These are phyloP conservation scores for Clavispora fructus DNA, from an alignment of 805 yeast genomes.

Conservation along the genomic window DNA sequence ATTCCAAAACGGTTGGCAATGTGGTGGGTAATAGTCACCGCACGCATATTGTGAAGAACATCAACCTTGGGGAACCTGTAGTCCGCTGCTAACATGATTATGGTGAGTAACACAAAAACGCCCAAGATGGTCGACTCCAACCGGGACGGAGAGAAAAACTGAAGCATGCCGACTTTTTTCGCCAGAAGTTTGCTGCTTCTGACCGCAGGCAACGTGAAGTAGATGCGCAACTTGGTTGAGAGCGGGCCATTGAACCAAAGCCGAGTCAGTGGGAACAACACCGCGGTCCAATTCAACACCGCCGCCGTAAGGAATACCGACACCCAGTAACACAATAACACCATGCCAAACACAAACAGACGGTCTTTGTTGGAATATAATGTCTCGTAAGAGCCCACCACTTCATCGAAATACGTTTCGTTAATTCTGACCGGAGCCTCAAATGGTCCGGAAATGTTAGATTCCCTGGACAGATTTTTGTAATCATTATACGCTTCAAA, in stretches of 20 bases:
- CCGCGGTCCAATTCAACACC: constrained; percentile 2
- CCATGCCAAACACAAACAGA: constrained; percentile 16
- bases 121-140: constrained; percentile 1
- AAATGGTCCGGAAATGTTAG: constrained; percentile 5
- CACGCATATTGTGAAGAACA: background rate
- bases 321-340: constrained; percentile 3
- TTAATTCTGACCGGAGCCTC: constrained; percentile 13
- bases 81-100: background rate
- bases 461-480: constrained; percentile 9
- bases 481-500: constrained; percentile 24
- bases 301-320: background rate
- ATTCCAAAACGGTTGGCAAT: constrained; percentile 13
- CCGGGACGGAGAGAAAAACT: constrained; percentile 3
- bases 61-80: background rate
- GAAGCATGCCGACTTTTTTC: background rate
- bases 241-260: background rate
- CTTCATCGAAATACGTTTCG: background rate
- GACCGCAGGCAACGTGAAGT: constrained; percentile 8
- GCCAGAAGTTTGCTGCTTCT: constrained; percentile 9
- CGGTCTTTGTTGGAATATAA: constrained; percentile 2
- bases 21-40: background rate
- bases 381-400: background rate
- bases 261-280: constrained; percentile 1
- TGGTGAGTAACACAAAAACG: background rate
- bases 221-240: background rate